phyloP scores from a whole-genome alignment of 2,329 filamentous ascomycete genomes.

The Dactylellina parvicollis region DNA sequence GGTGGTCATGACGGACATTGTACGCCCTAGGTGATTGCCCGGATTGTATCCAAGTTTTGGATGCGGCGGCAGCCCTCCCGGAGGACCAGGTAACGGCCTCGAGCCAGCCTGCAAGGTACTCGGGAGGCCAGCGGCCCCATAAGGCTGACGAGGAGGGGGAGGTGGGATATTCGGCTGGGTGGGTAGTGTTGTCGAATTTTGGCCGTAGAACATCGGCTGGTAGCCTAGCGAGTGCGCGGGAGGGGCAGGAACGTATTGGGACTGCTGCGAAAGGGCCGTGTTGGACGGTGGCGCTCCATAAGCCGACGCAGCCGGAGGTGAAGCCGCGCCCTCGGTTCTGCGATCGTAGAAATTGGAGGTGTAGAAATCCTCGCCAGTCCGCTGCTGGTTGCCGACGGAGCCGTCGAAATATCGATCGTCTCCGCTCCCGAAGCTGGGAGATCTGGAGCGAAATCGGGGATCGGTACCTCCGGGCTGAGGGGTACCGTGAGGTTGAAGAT shows the following conservation, averaged over 20 bases:
- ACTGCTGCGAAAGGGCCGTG: constrained; percentile 40
- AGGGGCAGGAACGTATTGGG: constrained; percentile 50
- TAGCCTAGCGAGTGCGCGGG: constrained; percentile 51
- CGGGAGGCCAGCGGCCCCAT: constrained; percentile 30
- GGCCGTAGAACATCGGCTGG: constrained; percentile 50
- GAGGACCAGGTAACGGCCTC: constrained; percentile 42
- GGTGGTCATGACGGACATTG: constrained; percentile 41
- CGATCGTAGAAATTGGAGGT: constrained; percentile 52
- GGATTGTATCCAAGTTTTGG: constrained; percentile 52
- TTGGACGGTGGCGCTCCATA: constrained; percentile 46
- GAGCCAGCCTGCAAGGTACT: constrained; percentile 21
- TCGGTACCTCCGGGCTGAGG: constrained; percentile 45
- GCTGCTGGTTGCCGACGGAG: constrained; percentile 54
- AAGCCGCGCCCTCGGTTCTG: constrained; percentile 51
- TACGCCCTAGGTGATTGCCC: constrained; percentile 35
- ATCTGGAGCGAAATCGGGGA: constrained; percentile 64
- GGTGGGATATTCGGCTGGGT: constrained; percentile 52
- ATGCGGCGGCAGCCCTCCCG: constrained; percentile 28
- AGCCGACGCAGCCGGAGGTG: constrained; percentile 50
- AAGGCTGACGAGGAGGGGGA: constrained; percentile 51
- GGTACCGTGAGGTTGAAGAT: constrained; percentile 47
- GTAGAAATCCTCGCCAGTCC: constrained; percentile 56
- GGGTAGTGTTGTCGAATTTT: constrained; percentile 47
- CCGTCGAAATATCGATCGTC: constrained; percentile 72
- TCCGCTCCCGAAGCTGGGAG: constrained; percentile 78